A percentile compares a stretch with the other conserved stretches of the same genome.
Evolutionary conservation across 768 basidiomycete genomes (phyloP).

Genomic region (Pilatotrama ljubarskyi): DNA sequence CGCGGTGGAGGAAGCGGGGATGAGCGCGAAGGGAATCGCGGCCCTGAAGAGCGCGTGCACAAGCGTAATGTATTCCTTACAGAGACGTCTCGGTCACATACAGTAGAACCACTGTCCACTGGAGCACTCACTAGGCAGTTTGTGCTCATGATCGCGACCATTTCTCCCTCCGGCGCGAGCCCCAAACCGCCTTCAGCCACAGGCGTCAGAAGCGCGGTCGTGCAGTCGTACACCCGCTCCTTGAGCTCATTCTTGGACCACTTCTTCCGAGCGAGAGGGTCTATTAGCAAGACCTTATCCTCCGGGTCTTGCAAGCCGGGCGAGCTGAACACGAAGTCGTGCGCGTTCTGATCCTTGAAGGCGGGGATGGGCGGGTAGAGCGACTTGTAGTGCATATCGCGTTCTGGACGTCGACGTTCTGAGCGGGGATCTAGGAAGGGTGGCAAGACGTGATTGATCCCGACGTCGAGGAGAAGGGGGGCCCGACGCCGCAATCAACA

Average conservation of each 20-base stretch:
- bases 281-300: conserved; percentile 57
- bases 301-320: conserved; percentile 38
- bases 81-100: neutral
- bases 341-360: conserved; percentile 51
- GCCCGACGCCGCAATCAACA: neutral
- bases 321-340: conserved; percentile 54
- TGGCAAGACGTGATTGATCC: neutral
- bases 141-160: conserved; percentile 69
- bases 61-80: conserved; percentile 56
- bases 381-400: conserved; percentile 57
- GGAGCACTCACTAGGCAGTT: conserved; percentile 59
- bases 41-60: conserved; percentile 49
- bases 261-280: conserved; percentile 50
- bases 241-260: conserved; percentile 50
- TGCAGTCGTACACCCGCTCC: conserved; percentile 51
- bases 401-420: neutral
- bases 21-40: conserved; percentile 52
- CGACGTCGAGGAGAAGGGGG: neutral
- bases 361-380: conserved; percentile 53
- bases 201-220: conserved; percentile 51
- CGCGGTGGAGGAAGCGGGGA: conserved; percentile 55
- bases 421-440: neutral
- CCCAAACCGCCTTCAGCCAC: conserved; percentile 56
- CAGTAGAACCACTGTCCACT: neutral
- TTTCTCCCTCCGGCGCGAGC: conserved; percentile 49